A percentile compares a stretch with the other conserved stretches of the same genome.
phyloP scores from a whole-genome alignment of 75 land plant genomes.

The Pinus albicaulis region DNA sequence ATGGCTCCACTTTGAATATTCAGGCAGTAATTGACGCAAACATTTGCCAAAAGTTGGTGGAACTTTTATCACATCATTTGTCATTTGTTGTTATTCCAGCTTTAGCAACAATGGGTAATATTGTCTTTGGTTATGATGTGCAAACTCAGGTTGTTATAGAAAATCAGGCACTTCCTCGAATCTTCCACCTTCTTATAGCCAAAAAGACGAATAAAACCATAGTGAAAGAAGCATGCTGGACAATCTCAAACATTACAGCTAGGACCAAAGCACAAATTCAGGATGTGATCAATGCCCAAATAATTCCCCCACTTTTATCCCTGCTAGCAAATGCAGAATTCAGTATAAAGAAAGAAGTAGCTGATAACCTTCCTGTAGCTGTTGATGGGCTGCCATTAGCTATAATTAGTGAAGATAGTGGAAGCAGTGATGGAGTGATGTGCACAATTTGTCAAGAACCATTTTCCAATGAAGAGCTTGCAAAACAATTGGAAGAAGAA shows the following conservation, averaged over 20 bases:
- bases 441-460: too few species aligned
- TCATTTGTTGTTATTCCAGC: constrained; percentile 61
- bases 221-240: constrained; percentile 28
- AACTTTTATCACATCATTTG: constrained; percentile 20
- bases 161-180: constrained; percentile 12
- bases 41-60: constrained; percentile 16
- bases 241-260: constrained; percentile 24
- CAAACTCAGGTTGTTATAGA: constrained; percentile 57
- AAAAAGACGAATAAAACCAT: constrained; percentile 21
- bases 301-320: constrained; percentile 63
- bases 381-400: too few species aligned
- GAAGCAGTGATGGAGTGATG: too few species aligned
- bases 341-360: constrained; percentile 87
- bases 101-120: constrained; percentile 52
- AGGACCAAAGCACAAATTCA: constrained; percentile 25
- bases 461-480: too few species aligned
- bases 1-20: constrained; percentile 34
- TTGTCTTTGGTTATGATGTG: constrained; percentile 75
- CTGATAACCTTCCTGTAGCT: too few species aligned
- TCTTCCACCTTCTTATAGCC: constrained; percentile 3
- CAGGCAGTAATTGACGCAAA: constrained; percentile 45
- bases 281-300: constrained; percentile 85
- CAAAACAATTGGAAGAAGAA: too few species aligned
- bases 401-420: too few species aligned
- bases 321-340: constrained; percentile 77